phyloP scores from a whole-genome alignment of 2,329 filamentous ascomycete genomes.

The Penicillium sp. region DNA sequence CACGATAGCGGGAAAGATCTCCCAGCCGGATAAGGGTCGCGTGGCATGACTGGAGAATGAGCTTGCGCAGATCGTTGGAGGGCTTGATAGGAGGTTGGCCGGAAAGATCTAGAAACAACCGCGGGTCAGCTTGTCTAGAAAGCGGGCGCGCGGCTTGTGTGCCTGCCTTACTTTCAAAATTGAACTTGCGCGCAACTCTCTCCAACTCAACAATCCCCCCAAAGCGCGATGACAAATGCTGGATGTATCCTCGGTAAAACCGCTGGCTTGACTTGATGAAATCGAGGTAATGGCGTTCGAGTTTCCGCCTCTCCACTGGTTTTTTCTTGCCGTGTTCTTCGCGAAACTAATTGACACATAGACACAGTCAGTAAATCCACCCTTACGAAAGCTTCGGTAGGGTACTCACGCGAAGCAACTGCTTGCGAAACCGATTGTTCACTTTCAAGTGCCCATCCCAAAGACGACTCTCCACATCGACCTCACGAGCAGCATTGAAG shows the following conservation, averaged over 20 bases:
- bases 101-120: slow-evolving; percentile 39
- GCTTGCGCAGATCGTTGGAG: slow-evolving; percentile 53
- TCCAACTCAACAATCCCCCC: slow-evolving; percentile 59
- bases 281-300: slow-evolving; percentile 75
- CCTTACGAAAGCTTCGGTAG: slow-evolving; percentile 1
- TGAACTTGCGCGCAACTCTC: slow-evolving; percentile 55
- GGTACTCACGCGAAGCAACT: slow-evolving; percentile 56
- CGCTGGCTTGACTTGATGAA: slow-evolving; percentile 86
- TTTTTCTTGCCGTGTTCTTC: slow-evolving; percentile 53
- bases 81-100: slow-evolving; percentile 49
- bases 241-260: slow-evolving; percentile 85
- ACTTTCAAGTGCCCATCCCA: slow-evolving; percentile 79
- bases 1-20: slow-evolving; percentile 84
- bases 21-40: slow-evolving; percentile 81
- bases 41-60: slow-evolving; percentile 73
- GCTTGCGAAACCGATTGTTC: slow-evolving; percentile 74
- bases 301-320: slow-evolving; percentile 67
- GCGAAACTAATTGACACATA: slow-evolving; percentile 43
- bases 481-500: slow-evolving; percentile 46
- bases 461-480: slow-evolving; percentile 68
- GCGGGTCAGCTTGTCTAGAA: slow-evolving; percentile 6
- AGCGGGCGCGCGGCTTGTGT: not conserved
- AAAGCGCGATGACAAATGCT: slow-evolving; percentile 66
- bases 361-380: slow-evolving; percentile 9
- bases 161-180: slow-evolving; percentile 43